Base-by-base conservation (phyloP, 2,329 filamentous ascomycete species). In the Botrytis fabae region DNA sequence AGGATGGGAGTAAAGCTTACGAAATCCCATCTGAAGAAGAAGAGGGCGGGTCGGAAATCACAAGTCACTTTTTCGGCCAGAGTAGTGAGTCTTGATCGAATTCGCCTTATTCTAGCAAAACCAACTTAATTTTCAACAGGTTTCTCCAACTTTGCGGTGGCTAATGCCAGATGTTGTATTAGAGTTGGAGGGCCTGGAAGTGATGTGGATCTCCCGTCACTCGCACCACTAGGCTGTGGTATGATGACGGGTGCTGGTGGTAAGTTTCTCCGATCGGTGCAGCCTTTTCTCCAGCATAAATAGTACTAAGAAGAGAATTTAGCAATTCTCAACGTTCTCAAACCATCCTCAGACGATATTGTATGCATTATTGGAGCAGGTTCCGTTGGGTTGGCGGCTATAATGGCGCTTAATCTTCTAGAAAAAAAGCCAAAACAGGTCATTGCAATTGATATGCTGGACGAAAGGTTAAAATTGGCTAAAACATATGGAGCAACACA, bases 381-480 rank as follows among this genome's bases (percentile, higher is more conserved):
- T n/a, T 80, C 81, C 22, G 84, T 85, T 0, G 84, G 83, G 0
- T 74, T 84, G 0, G 80, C 81, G 0, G 84, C 82, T 0, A 74
- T 85, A 12, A 82, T 83, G 79, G 82, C 83, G 1, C 80, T 82
- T 1, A 81, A 80, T 38, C 70, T 78, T 28, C n/a, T 59, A 7
- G 35, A 70, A 7, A 12, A 46, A 40, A 69, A 66, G 18, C 74
- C 74, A 4, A 74, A 28, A n/a, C 73, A 75, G 22, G 82, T 87
- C 69, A 83, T 87, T 16, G 85, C 82, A 8, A 81, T 86, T 12
- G 85, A 87, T 74, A 78, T 86, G 16, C 80, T 85, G 20, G 78
- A 82, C 12, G 76, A 77, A 7, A 81, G 84, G 32, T 79, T 87
- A 20, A 80, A 82, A 38, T 75, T 86, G 35, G 85, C 85, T 0